Percentiles rank a stretch among this genome's conserved stretches.
These are phyloP conservation scores for Phialophora macrospora DNA, from an alignment of 2,329 filamentous ascomycete genomes.

Conservation along the genomic window DNA sequence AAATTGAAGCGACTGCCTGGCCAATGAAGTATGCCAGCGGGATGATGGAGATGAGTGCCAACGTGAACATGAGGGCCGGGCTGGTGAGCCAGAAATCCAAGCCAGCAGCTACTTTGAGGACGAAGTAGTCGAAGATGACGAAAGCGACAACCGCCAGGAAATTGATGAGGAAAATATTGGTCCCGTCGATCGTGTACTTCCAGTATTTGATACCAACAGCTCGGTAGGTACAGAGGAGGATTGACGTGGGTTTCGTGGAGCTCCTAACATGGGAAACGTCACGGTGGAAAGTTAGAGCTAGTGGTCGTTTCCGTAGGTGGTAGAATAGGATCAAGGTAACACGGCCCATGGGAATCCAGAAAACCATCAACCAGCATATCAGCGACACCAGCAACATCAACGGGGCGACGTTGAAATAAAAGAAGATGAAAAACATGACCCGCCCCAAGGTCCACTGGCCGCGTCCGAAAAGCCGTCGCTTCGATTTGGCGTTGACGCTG, in stretches of 20 bases:
- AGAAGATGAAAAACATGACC: constrained; percentile 94
- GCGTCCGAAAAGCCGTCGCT: constrained; percentile 88
- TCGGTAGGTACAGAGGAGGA: constrained; percentile 94
- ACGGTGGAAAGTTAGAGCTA: constrained; percentile 91
- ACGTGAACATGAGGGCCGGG: constrained; percentile 81
- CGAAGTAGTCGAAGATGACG: constrained; percentile 88
- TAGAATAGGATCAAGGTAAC: constrained; percentile 87
- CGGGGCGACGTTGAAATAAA: constrained; percentile 90
- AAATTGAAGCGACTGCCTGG: constrained; percentile 97
- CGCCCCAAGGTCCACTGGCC: constrained; percentile 94
- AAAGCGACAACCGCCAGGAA: constrained; percentile 92
- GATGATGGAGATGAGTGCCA: constrained; percentile 88
- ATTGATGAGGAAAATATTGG: constrained; percentile 99
- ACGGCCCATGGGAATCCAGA: constrained; percentile 98
- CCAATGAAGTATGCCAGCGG: constrained; percentile 98
- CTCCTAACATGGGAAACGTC: constrained; percentile 76
- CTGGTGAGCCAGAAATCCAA: constrained; percentile 76
- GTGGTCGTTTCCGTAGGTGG: constrained; percentile 87
- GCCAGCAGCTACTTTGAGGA: constrained; percentile 72
- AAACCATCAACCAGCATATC: constrained; percentile 95
- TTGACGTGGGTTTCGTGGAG: constrained; percentile 75
- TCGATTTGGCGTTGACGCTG: constrained; percentile 55
- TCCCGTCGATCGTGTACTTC: constrained; percentile 99
- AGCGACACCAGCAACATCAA: constrained; percentile 82
- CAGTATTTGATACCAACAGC: constrained; percentile 94